Conservation (phyloP, 2,329 filamentous ascomycete genomes). For the Pseudogymnoascus sp. region DNA sequence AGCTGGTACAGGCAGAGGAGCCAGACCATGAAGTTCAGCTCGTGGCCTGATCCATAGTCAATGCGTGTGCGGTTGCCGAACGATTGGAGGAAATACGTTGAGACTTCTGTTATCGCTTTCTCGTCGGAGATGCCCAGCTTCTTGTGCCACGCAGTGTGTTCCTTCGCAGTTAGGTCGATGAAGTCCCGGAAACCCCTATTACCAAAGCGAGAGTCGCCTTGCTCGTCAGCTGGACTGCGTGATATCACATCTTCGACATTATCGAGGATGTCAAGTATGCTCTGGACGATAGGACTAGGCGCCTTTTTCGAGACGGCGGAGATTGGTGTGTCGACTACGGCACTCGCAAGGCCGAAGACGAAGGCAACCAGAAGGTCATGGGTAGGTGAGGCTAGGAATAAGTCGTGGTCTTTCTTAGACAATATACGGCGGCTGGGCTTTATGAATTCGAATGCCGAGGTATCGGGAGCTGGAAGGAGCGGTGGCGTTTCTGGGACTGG, state of each 20-base stretch:
- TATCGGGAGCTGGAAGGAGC: constrained; percentile 61
- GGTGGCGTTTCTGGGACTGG: constrained; percentile 70
- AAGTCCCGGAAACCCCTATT: constrained; percentile 86
- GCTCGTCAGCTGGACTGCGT: constrained; percentile 72
- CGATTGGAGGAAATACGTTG: constrained; percentile 72
- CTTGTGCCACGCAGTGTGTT: constrained; percentile 53
- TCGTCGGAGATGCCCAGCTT: constrained; percentile 46
- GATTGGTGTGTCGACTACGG: constrained; percentile 63
- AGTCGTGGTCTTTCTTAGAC: constrained; percentile 68
- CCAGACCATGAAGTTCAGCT: constrained; percentile 96
- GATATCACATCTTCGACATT: constrained; percentile 60
- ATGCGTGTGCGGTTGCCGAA: constrained; percentile 84
- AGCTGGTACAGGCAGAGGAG: constrained; percentile 88
- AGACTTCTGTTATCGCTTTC: constrained; percentile 60
- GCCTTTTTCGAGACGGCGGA: constrained; percentile 51
- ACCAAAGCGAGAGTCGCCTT: constrained; percentile 83
- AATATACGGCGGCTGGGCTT: constrained; percentile 73
- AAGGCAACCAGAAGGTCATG: constrained; percentile 74
- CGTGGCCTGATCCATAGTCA: constrained; percentile 95
- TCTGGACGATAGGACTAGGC: constrained; percentile 48
- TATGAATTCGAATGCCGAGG: constrained; percentile 53
- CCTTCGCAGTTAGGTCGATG: constrained; percentile 58
- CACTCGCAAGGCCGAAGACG: constrained; percentile 78
- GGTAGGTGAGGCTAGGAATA: constrained; percentile 72
- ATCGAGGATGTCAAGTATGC: constrained; percentile 63